phyloP scores from a whole-genome alignment of 768 basidiomycete genomes.

The Rhizopogon vesiculosus region DNA sequence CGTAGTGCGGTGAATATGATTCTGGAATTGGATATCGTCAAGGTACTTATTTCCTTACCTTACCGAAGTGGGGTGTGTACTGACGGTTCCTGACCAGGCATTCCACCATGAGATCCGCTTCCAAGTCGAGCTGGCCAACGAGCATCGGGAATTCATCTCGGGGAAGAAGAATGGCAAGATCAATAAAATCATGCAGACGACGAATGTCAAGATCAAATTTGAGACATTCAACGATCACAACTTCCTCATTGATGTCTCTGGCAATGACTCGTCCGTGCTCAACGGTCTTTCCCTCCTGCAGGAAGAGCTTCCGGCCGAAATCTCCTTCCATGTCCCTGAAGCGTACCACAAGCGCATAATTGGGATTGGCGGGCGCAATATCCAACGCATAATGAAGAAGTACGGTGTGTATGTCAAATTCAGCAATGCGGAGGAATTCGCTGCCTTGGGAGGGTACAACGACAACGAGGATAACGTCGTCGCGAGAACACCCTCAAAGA shows the following conservation, averaged over 20 bases:
- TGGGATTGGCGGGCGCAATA: conserved; percentile 95
- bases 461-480: conserved; percentile 99
- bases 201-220: conserved; percentile 97
- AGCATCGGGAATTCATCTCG: conserved; percentile 97
- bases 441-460: conserved; percentile 87
- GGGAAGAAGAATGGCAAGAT: conserved; percentile 99
- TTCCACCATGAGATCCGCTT: conserved; percentile 98
- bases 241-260: conserved; percentile 89
- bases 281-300: conserved; percentile 87
- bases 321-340: conserved; percentile 98
- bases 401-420: conserved; percentile 99
- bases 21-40: conserved; percentile 87
- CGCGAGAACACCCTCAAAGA: conserved; percentile 97
- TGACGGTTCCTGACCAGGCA: conserved; percentile 38
- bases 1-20: conserved; percentile 81
- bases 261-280: conserved; percentile 78
- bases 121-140: conserved; percentile 96
- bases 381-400: conserved; percentile 99
- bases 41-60: conserved; percentile 42
- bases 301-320: conserved; percentile 97
- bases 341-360: conserved; percentile 99
- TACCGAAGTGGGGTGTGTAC: background rate
- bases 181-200: conserved; percentile 98
- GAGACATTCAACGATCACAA: conserved; percentile 97
- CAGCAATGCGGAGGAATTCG: conserved; percentile 96